Evolutionary conservation across 2,329 filamentous ascomycete genomes (phyloP), one percentile per base, ranked within the genome.

Genomic region (Ophiostoma sp.): DNA sequence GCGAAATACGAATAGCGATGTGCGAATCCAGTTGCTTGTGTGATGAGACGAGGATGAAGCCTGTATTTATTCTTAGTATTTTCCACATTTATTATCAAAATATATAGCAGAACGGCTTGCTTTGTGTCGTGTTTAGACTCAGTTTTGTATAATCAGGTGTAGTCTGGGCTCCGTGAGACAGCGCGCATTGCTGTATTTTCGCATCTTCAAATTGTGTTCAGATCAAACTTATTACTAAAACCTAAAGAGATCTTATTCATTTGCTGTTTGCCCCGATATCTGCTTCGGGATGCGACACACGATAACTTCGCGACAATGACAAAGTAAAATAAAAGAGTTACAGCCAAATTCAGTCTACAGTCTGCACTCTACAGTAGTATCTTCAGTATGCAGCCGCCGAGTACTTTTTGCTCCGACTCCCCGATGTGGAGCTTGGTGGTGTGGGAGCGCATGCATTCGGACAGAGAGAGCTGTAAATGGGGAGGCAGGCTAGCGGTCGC

Each of bases 401-500:
- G 58, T 36, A 62, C 58, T 6, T 38, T 62, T 62, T 62, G 58
- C 58, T 63, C 60, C 60, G 60, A 63, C 60, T 63, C 60, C 60
- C 60, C 60, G 60, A 63, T 42, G 60, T 41, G 60, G 60, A 63
- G 60, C 8, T 11, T 38, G 55, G 18, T 38, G 38, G 55, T 36
- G 55, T 60, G 27, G 38, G 40, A 63, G 60, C 60, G 27, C 60
- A 63, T 44, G 40, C 60, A 41, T 40, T 27, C 40, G 49, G n/a
- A 27, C 11, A 45, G 49, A 55, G n/a, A 55, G 49, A 55, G 49
- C 49, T 49, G 47, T 55, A 18, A 55, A 55, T 55, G 49, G n/a
- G 49, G 49, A 55, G 27, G 49, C n/a, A 55, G 49, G 49, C 49
- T 55, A n/a, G 49, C 49, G 49, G 49, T 55, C 49, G 18, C 49